These are phyloP conservation scores for Melaleuca quinquenervia DNA, from an alignment of 345 rosid genomes.

Conservation along the genomic window DNA sequence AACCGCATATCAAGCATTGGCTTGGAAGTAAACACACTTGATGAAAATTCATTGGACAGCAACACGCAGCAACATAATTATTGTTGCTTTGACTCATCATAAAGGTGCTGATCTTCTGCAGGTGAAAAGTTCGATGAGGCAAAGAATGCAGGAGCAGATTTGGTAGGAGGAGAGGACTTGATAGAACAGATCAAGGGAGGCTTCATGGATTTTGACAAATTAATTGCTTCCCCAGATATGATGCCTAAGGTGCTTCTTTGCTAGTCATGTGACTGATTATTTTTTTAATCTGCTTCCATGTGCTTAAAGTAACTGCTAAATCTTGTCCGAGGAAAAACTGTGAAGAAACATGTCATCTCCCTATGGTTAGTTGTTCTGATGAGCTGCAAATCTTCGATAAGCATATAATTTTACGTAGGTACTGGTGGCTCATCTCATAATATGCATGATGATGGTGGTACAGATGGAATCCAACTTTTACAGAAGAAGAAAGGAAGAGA, in stretches of 20 bases:
- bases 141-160: slow-evolving; percentile 95
- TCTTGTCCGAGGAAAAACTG: not conserved
- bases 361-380: not conserved
- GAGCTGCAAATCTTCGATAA: not conserved
- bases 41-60: not conserved
- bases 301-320: not conserved
- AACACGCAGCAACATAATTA: not conserved
- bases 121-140: slow-evolving; percentile 99
- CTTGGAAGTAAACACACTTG: not conserved
- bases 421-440: not conserved
- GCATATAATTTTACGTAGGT: not conserved
- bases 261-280: not conserved
- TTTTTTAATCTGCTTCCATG: not conserved
- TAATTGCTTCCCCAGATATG: slow-evolving; percentile 99
- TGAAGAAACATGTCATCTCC: not conserved
- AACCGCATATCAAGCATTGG: not conserved
- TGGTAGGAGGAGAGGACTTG: slow-evolving; percentile 94
- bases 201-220: slow-evolving; percentile 91
- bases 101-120: slow-evolving; percentile 11
- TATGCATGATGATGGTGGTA: not conserved
- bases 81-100: not conserved
- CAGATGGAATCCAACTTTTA: not conserved
- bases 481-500: no score
- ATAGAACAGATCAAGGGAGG: slow-evolving; percentile 90
- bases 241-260: slow-evolving; percentile 81